These are phyloP conservation scores for Cyclotella distinguenda DNA, from an alignment of 108 stramenopile species.

Conservation along the genomic window DNA sequence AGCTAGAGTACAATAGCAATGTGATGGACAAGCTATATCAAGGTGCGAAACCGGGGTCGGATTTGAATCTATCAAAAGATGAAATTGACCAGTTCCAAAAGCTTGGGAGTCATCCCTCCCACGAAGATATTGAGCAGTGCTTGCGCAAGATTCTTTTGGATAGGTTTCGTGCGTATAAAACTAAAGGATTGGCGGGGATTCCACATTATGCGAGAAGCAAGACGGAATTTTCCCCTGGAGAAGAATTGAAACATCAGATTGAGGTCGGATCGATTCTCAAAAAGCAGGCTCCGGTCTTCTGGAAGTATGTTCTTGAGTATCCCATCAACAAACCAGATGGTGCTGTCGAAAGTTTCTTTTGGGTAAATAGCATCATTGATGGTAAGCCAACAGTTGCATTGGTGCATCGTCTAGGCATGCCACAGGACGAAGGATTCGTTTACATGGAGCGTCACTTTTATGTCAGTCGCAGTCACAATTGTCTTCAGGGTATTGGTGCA, in stretches of 20 bases:
- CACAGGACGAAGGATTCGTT: conserved; percentile 37
- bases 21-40: conserved; percentile 43
- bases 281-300: conserved; percentile 41
- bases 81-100: conserved; percentile 48
- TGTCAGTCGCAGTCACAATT: conserved; percentile 56
- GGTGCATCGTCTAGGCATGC: conserved; percentile 47
- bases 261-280: conserved; percentile 29
- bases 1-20: conserved; percentile 34
- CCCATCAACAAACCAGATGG: conserved; percentile 50
- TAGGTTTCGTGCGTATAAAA: conserved; percentile 49
- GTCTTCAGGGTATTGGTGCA: conserved; percentile 53
- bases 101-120: conserved; percentile 27
- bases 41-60: conserved; percentile 34
- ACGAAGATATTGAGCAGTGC: conserved; percentile 47
- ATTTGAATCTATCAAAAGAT: conserved; percentile 52
- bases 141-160: conserved; percentile 44
- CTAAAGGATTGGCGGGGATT: conserved; percentile 51
- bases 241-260: conserved; percentile 49
- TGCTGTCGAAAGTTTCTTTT: conserved; percentile 47
- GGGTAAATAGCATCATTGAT: conserved; percentile 62
- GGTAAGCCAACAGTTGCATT: conserved; percentile 55
- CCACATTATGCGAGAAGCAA: conserved; percentile 45
- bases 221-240: conserved; percentile 47
- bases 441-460: conserved; percentile 62
- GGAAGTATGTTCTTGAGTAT: conserved; percentile 51